These are phyloP conservation scores for Elsinoe arachidis DNA, from an alignment of 2,329 filamentous ascomycete genomes.

Conservation along the genomic window DNA sequence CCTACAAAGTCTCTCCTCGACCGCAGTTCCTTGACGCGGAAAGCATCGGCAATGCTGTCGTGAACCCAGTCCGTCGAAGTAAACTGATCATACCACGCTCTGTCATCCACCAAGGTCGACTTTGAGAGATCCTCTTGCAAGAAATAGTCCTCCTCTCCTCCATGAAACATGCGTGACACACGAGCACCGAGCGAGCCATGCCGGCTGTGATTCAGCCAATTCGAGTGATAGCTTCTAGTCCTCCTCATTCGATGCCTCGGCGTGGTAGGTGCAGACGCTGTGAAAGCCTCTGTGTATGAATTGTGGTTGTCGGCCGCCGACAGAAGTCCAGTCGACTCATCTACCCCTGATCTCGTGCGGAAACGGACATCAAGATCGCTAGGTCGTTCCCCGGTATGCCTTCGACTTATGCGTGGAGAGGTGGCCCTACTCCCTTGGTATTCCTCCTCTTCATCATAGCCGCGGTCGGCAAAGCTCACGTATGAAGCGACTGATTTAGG, in stretches of 20 bases:
- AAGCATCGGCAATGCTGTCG: slow-evolving; percentile 89
- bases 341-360: slow-evolving; percentile 24
- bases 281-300: slow-evolving; percentile 37
- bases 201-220: slow-evolving; percentile 38
- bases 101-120: slow-evolving; percentile 68
- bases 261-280: slow-evolving; percentile 30
- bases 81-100: slow-evolving; percentile 98
- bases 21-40: slow-evolving; percentile 74
- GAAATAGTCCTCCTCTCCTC: background rate
- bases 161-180: slow-evolving; percentile 49
- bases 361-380: slow-evolving; percentile 27
- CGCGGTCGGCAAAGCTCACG: slow-evolving; percentile 27
- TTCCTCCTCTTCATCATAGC: slow-evolving; percentile 27
- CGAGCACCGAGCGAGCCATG: slow-evolving; percentile 40
- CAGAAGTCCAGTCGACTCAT: slow-evolving; percentile 42
- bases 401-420: slow-evolving; percentile 22
- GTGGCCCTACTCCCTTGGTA: slow-evolving; percentile 19
- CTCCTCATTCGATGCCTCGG: slow-evolving; percentile 25
- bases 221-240: slow-evolving; percentile 24
- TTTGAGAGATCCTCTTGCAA: slow-evolving; percentile 42
- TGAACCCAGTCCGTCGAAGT: slow-evolving; percentile 98
- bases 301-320: slow-evolving; percentile 29
- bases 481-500: slow-evolving; percentile 28
- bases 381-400: slow-evolving; percentile 17
- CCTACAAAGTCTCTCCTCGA: slow-evolving; percentile 77